Evolutionary conservation across 192 early-diverging fungal species (phyloP).

Genomic region (Linnemannia hyalina): DNA sequence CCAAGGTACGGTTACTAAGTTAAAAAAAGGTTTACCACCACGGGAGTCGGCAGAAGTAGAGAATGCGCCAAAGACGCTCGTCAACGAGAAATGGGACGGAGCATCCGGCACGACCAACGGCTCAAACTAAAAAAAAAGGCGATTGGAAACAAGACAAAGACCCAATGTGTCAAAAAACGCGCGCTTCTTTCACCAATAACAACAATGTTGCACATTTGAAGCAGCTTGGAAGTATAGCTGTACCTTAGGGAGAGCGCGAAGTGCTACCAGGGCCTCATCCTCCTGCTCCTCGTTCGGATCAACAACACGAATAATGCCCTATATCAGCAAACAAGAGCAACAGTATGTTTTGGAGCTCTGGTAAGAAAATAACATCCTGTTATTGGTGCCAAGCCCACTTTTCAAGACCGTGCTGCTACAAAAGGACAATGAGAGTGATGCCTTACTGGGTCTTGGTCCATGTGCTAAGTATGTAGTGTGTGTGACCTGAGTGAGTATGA

Average conservation of each 20-base stretch:
- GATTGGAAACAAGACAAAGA: neutral
- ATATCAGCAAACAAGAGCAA: neutral
- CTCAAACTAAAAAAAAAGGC: conserved; percentile 21
- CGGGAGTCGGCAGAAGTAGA: conserved; percentile 4
- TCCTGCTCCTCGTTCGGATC: conserved; percentile 28
- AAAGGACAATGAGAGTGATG: neutral
- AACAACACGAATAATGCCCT: conserved; percentile 47
- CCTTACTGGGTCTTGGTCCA: neutral
- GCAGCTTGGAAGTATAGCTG: too few species aligned
- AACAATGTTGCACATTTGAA: neutral
- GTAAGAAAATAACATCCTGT: neutral
- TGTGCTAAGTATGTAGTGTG: neutral
- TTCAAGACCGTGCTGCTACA: neutral
- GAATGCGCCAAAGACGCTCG: conserved; percentile 42
- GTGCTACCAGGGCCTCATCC: conserved; percentile 33
- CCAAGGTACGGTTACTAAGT: neutral
- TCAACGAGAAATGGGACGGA: conserved; percentile 39
- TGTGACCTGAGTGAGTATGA: neutral
- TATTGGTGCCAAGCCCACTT: neutral
- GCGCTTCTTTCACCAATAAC: neutral
- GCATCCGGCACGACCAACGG: conserved; percentile 33
- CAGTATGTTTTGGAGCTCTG: neutral
- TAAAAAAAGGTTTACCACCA: neutral
- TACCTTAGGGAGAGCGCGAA: conserved; percentile 44
- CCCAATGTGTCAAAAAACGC: neutral